Evolutionary conservation across 768 basidiomycete species (phyloP), one percentile per base, ranked within the genome.

Genomic region (Hericium rajendrae): DNA sequence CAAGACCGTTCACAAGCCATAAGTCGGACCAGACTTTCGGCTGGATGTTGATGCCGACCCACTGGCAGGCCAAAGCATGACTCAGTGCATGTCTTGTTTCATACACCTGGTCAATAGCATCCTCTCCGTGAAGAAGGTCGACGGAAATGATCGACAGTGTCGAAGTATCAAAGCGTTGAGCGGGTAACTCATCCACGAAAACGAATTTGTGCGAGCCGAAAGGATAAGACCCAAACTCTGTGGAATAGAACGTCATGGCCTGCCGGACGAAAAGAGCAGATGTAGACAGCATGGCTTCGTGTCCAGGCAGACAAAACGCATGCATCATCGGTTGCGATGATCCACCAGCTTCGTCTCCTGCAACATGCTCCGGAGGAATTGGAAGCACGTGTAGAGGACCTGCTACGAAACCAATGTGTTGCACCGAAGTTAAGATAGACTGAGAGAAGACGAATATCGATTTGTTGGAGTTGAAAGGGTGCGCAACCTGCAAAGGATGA

Each of bases 1-100:
- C 87, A 49, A 99, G 75, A 1, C 94, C 97, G 65, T 95, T 93
- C 57, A 94, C 85, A n/a, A 99, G 82, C 97, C 97, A 99, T 24
- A 85, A 81, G 70, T 99, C 97, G 12, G 92, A 88, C 82, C 91
- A 91, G 28, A 85, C 80, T 73, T 92, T 93, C 54, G 88, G 94
- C 57, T 93, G 85, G 65, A 99, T 92, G 70, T 97, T 95, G 71
- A 99, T 84, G 26, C 97, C 94, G 56, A 91, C 78, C 97, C 97
- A 99, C 71, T 99, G 97, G 61, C 85, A 91, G 8, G 94, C 94
- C 38, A 98, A 78, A 5, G 91, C 87, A 67, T 97, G 91, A 26
- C 85, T 79, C 51, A 99, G 78, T 32, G 83, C 78, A 57, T 94
- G 92, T 13, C 95, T 79, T 1, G 93, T 88, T 67, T 97, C 93